Conservation (phyloP, 2,329 filamentous ascomycete species). For the Diplodia seriata region DNA sequence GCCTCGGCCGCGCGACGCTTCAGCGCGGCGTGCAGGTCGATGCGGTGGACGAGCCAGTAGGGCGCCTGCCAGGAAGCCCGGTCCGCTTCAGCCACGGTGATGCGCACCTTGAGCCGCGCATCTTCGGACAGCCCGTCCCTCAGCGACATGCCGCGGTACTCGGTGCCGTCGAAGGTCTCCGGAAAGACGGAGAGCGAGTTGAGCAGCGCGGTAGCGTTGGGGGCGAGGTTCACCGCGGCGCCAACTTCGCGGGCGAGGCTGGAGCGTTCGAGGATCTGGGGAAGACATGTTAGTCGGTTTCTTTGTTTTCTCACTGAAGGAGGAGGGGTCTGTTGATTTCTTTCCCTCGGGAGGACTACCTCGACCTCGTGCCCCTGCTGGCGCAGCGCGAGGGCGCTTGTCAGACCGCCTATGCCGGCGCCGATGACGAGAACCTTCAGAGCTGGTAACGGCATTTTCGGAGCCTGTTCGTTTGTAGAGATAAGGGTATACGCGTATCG, state of each 20-base stretch:
- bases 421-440: constrained; percentile 48
- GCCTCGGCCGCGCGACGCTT: constrained; percentile 50
- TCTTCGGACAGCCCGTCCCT: not conserved
- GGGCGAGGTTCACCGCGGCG: constrained; percentile 67
- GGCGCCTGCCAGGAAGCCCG: not conserved
- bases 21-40: constrained; percentile 60
- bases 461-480: not conserved
- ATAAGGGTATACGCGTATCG: not conserved
- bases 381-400: constrained; percentile 61
- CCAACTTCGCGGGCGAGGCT: constrained; percentile 63
- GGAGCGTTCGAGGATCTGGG: constrained; percentile 63
- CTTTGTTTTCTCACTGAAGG: not conserved
- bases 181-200: constrained; percentile 53
- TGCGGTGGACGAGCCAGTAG: constrained; percentile 54
- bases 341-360: not conserved
- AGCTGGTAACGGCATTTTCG: not conserved
- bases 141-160: not conserved
- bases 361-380: constrained; percentile 59
- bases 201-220: constrained; percentile 67
- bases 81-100: not conserved
- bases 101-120: not conserved
- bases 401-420: constrained; percentile 62
- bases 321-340: no score
- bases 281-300: not conserved
- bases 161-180: constrained; percentile 48